Percentiles rank a stretch among this genome's conserved stretches.
Conservation (phyloP, 345 rosid species). For the Lenwebbia sp. region DNA sequence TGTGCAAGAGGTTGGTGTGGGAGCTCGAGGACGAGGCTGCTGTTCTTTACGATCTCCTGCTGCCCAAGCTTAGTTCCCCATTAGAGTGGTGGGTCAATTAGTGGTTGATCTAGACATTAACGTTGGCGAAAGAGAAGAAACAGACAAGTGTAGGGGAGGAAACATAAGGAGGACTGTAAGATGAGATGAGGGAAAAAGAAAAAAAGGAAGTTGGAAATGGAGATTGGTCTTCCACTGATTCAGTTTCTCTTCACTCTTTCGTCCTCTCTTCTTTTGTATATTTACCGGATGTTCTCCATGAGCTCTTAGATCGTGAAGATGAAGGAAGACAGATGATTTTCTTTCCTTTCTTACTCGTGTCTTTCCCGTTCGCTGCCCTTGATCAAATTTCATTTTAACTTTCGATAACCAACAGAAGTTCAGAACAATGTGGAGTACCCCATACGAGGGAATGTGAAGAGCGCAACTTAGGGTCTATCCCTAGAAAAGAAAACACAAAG, state of each 20-base stretch:
- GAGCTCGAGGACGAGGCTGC: slow-evolving; percentile 73
- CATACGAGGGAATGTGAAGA: background rate
- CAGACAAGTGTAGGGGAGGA: background rate
- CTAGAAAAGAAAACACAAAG: background rate
- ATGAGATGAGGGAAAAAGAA: background rate
- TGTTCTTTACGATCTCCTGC: slow-evolving; percentile 48
- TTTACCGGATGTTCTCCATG: background rate
- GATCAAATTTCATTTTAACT: background rate
- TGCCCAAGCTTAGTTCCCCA: slow-evolving; percentile 56
- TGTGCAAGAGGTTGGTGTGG: slow-evolving; percentile 49
- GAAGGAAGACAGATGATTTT: background rate
- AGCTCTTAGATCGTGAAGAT: background rate
- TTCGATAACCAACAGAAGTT: background rate
- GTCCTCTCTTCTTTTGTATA: background rate
- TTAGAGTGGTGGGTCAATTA: background rate
- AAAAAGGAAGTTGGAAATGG: background rate
- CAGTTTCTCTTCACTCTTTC: background rate
- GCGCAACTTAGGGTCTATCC: background rate
- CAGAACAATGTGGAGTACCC: background rate
- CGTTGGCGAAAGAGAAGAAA: background rate
- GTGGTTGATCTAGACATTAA: background rate
- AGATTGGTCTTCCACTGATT: background rate
- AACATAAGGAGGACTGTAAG: background rate
- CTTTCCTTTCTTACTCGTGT: background rate
- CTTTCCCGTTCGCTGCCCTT: background rate